These are phyloP conservation scores for Pseudopyrenochaeta lycopersici DNA, from an alignment of 2,329 filamentous ascomycete genomes.

Conservation along the genomic window DNA sequence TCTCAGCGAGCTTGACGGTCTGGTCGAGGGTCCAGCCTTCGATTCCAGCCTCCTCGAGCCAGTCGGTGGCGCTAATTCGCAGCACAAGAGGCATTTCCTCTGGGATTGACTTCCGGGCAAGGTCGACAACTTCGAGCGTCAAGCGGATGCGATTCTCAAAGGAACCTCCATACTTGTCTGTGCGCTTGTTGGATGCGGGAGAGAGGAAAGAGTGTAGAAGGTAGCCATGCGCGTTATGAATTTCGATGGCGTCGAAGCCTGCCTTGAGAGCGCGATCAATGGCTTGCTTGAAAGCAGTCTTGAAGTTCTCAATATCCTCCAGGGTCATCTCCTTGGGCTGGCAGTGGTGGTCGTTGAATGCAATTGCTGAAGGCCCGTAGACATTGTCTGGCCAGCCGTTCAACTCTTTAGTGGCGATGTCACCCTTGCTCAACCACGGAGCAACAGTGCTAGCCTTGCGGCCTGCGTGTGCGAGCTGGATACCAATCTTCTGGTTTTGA, in stretches of 20 bases:
- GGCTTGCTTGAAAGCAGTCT: conserved; percentile 69
- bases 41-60: conserved; percentile 69
- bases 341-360: conserved; percentile 70
- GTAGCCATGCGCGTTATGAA: conserved; percentile 84
- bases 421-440: conserved; percentile 68
- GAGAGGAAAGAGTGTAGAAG: conserved; percentile 75
- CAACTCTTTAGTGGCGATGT: conserved; percentile 63
- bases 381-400: conserved; percentile 66
- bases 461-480: conserved; percentile 85
- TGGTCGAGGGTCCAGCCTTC: conserved; percentile 75
- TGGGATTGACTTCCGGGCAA: conserved; percentile 70
- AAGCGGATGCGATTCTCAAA: conserved; percentile 78
- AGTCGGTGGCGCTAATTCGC: conserved; percentile 78
- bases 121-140: conserved; percentile 71
- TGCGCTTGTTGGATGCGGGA: conserved; percentile 74
- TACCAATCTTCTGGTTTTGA: conserved; percentile 77
- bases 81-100: conserved; percentile 75
- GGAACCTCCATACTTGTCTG: conserved; percentile 72
- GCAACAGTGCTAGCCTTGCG: conserved; percentile 67
- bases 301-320: conserved; percentile 72
- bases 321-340: conserved; percentile 73
- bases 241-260: conserved; percentile 81
- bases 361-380: conserved; percentile 65
- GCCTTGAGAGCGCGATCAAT: conserved; percentile 63
- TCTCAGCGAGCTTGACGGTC: conserved; percentile 68